These are phyloP conservation scores for Eucalyptus camaldulensis DNA, from an alignment of 345 rosid species.

Conservation along the genomic window DNA sequence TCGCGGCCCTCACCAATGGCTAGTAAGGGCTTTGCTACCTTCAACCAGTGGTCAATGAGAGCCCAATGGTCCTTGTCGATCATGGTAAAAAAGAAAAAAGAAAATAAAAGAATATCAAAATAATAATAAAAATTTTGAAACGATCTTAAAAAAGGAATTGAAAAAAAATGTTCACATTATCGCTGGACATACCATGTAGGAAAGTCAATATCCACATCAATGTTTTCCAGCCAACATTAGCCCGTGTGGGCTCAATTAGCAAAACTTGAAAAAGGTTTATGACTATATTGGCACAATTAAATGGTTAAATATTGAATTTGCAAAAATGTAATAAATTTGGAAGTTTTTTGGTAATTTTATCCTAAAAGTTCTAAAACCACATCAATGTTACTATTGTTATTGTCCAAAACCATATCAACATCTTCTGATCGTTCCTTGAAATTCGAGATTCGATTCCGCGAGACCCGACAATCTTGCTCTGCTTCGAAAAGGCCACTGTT, in stretches of 20 bases:
- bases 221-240: background rate
- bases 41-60: rapidly evolving
- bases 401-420: background rate
- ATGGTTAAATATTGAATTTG: rapidly evolving
- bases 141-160: no score
- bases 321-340: no score
- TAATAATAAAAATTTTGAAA: no score
- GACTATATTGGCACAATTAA: background rate
- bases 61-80: rapidly evolving
- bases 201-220: background rate
- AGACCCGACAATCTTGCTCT: background rate
- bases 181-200: rapidly evolving
- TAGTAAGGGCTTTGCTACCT: no score
- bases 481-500: background rate
- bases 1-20: rapidly evolving
- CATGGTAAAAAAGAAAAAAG: no score
- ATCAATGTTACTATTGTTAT: no score
- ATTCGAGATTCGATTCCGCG: background rate
- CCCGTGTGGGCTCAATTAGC: background rate
- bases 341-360: background rate
- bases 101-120: no score
- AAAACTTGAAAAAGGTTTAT: no score
- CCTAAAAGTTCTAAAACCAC: background rate
- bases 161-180: background rate
- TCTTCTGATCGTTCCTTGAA: background rate